Conservation (phyloP, 805 yeast genomes). For the Sugiyamaella boreocaroliniensis region DNA sequence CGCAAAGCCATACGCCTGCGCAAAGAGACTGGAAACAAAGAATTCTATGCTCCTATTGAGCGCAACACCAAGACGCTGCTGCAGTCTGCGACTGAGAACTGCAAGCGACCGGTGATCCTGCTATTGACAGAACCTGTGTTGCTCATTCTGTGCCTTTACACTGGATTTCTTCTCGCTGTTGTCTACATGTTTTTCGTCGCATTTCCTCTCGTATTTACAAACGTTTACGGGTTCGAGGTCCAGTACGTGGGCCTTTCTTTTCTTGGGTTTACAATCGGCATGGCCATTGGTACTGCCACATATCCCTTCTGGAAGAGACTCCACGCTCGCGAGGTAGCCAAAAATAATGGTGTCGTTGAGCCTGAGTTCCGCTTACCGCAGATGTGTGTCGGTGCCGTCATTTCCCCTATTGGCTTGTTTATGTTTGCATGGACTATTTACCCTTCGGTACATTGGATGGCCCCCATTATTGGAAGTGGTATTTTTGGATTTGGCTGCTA, state of each 20-base stretch:
- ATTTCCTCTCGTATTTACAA: conserved; percentile 47
- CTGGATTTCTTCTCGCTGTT: conserved; percentile 51
- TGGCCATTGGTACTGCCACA: conserved; percentile 47
- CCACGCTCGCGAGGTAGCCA: conserved; percentile 36
- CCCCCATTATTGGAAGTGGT: conserved; percentile 58
- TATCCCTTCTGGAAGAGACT: conserved; percentile 16
- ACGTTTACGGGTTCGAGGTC: conserved; percentile 40
- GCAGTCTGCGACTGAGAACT: conserved; percentile 29
- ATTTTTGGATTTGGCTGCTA: conserved; percentile 33
- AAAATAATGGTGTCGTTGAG: conserved; percentile 35
- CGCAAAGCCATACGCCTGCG: conserved; percentile 58
- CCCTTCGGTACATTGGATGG: conserved; percentile 41
- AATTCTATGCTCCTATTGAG: conserved; percentile 39
- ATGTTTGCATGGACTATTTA: conserved; percentile 47
- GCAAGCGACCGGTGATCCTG: conserved; percentile 47
- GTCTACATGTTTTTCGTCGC: conserved; percentile 55
- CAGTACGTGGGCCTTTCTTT: conserved; percentile 56
- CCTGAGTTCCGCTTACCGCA: conserved; percentile 47
- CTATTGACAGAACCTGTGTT: conserved; percentile 50
- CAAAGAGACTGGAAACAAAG: conserved; percentile 32
- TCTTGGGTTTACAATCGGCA: conserved; percentile 58
- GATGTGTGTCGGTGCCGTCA: conserved; percentile 43
- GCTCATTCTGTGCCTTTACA: conserved; percentile 45
- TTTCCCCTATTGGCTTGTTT: conserved; percentile 42
- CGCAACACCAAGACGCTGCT: conserved; percentile 8